phyloP scores from a whole-genome alignment of 1,284 basidiomycete species.

The Calocybe gambosa region DNA sequence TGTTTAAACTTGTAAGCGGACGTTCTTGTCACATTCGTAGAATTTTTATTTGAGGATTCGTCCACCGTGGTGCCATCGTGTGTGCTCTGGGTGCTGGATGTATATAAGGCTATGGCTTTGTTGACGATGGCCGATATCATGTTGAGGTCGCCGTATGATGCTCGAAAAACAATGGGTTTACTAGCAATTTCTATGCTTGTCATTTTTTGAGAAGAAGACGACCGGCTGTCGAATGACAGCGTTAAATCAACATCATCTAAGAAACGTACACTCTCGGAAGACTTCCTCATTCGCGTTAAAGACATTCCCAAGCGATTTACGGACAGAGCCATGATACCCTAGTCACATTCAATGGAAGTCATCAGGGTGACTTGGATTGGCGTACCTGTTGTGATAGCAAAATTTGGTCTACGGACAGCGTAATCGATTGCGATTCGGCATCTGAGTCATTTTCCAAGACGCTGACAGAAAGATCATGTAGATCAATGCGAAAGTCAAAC shows the following conservation, averaged over 20 bases:
- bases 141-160: constrained; percentile 89
- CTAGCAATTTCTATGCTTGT: constrained; percentile 82
- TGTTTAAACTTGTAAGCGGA: constrained; percentile 14
- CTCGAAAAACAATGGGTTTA: constrained; percentile 85
- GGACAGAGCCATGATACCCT: constrained; percentile 82
- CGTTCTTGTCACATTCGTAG: neutral
- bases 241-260: constrained; percentile 92
- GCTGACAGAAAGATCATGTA: constrained; percentile 89
- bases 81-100: constrained; percentile 26
- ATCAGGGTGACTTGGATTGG: neutral
- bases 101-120: constrained; percentile 74
- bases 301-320: constrained; percentile 92
- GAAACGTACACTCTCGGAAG: constrained; percentile 83
- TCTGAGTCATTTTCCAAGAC: constrained; percentile 86
- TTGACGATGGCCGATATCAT: constrained; percentile 88
- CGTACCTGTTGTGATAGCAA: constrained; percentile 87
- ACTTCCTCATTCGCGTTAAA: constrained; percentile 82
- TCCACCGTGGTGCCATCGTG: constrained; percentile 7
- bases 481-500: constrained; percentile 76
- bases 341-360: constrained; percentile 7
- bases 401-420: constrained; percentile 79
- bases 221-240: constrained; percentile 80
- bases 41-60: constrained; percentile 5
- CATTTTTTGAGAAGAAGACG: constrained; percentile 69
- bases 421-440: constrained; percentile 82